Conservation (phyloP, 2,329 filamentous ascomycete species). For the Phialocephala sp. region DNA sequence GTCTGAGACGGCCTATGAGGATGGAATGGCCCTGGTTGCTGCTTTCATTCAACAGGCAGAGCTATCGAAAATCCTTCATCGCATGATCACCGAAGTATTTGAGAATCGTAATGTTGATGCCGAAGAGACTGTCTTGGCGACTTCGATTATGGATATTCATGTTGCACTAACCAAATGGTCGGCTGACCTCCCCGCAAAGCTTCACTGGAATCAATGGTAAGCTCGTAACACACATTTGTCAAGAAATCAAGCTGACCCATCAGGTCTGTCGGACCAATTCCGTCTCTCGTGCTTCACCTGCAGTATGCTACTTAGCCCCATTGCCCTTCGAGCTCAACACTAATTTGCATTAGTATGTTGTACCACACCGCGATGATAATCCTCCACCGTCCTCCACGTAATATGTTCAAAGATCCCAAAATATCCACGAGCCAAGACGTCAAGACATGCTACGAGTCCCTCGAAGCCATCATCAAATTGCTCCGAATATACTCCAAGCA, state of each 20-base stretch:
- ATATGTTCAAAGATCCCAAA: constrained; percentile 48
- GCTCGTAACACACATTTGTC: neutral
- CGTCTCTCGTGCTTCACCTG: constrained; percentile 53
- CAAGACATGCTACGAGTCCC: constrained; percentile 56
- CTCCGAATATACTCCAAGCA: constrained; percentile 52
- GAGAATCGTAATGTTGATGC: constrained; percentile 53
- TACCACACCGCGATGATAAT: constrained; percentile 60
- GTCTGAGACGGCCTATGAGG: constrained; percentile 53
- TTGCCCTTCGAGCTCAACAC: neutral
- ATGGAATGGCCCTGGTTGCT: constrained; percentile 51
- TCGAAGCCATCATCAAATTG: constrained; percentile 52
- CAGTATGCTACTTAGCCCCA: constrained; percentile 41
- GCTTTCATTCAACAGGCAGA: constrained; percentile 55
- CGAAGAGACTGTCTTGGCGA: constrained; percentile 49
- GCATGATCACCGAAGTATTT: constrained; percentile 56
- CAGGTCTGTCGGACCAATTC: constrained; percentile 50
- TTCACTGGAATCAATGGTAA: constrained; percentile 57
- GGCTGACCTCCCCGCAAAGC: constrained; percentile 50
- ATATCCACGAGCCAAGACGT: constrained; percentile 52
- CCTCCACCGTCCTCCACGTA: constrained; percentile 54
- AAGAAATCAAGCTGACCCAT: neutral
- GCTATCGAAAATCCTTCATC: constrained; percentile 54
- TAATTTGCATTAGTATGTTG: constrained; percentile 44
- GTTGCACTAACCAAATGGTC: constrained; percentile 54
- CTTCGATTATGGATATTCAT: constrained; percentile 53